Conservation (phyloP, 108 stramenopile species). For the Pseudonitzschia pungens region DNA sequence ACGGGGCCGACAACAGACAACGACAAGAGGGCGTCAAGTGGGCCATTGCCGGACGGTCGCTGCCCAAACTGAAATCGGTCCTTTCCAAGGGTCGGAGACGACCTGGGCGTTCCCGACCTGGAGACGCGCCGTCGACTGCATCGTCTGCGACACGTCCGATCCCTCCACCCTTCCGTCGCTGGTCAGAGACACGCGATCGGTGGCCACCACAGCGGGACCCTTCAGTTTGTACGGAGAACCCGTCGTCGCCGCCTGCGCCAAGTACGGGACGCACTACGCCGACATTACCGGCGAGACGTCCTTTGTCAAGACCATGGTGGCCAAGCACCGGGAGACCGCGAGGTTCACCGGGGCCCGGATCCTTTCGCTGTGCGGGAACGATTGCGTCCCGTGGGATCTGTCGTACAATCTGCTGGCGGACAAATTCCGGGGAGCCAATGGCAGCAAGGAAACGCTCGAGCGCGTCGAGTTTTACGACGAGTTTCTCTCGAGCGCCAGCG, state of each 20-base stretch:
- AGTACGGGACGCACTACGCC: conserved; percentile 83
- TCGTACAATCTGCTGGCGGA: conserved; percentile 47
- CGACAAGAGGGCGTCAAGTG: conserved; percentile 51
- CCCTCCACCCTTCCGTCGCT: conserved; percentile 52
- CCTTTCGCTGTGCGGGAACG: conserved; percentile 80
- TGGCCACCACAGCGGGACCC: conserved; percentile 91
- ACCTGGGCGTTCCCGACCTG: conserved; percentile 37
- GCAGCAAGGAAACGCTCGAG: conserved; percentile 37
- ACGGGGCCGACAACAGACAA: conserved; percentile 13
- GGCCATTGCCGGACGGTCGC: conserved; percentile 79
- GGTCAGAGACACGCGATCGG: conserved; percentile 66
- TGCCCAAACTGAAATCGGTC: conserved; percentile 50
- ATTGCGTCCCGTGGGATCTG: conserved; percentile 91
- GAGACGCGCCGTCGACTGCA: conserved; percentile 26
- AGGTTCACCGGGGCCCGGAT: conserved; percentile 70
- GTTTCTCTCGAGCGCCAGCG: conserved; percentile 45
- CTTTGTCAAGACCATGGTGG: conserved; percentile 86
- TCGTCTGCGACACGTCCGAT: conserved; percentile 68
- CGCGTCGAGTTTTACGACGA: conserved; percentile 55
- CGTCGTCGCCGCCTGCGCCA: conserved; percentile 84
- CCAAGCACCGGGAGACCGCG: conserved; percentile 56
- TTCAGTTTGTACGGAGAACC: conserved; percentile 73
- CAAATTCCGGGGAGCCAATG: conserved; percentile 5
- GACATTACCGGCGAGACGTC: conserved; percentile 93
- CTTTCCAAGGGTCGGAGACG: conserved; percentile 32